Percentiles rank a stretch among this genome's conserved stretches.
phyloP scores from a whole-genome alignment of 768 basidiomycete genomes.

The Termitomyces sp. region DNA sequence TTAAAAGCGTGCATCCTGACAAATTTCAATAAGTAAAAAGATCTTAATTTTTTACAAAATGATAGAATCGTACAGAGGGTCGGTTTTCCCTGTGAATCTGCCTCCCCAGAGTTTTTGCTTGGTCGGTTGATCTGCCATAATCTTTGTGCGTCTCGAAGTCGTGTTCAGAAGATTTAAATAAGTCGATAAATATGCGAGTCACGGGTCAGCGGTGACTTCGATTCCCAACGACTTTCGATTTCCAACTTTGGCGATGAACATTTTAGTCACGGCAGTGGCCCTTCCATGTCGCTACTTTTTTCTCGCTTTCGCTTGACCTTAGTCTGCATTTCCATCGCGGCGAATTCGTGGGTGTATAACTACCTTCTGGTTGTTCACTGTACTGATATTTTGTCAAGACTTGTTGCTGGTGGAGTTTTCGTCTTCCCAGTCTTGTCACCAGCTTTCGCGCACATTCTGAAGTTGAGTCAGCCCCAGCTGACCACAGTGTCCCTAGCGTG shows the following conservation, averaged over 20 bases:
- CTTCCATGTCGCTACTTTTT: too few species aligned
- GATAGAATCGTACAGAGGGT: constrained; percentile 63
- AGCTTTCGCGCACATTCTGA: constrained; percentile 51
- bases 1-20: constrained; percentile 96
- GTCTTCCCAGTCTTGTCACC: constrained; percentile 76
- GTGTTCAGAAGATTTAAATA: background rate
- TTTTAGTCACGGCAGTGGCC: too few species aligned
- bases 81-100: constrained; percentile 84
- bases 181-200: background rate
- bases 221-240: too few species aligned
- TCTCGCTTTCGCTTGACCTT: constrained; percentile 12
- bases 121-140: constrained; percentile 38
- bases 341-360: constrained; percentile 54
- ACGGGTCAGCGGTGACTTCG: background rate
- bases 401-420: constrained; percentile 78
- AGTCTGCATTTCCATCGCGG: constrained; percentile 51
- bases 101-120: constrained; percentile 86
- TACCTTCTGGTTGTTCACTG: background rate
- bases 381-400: constrained; percentile 32
- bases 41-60: background rate
- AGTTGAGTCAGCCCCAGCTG: constrained; percentile 72
- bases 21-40: constrained; percentile 9
- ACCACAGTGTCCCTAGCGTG: constrained; percentile 78
- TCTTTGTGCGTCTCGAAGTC: background rate
- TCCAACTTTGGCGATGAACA: too few species aligned